phyloP scores from a whole-genome alignment of 495 filamentous ascomycete species.

The Friedmanniomyces simplex region DNA sequence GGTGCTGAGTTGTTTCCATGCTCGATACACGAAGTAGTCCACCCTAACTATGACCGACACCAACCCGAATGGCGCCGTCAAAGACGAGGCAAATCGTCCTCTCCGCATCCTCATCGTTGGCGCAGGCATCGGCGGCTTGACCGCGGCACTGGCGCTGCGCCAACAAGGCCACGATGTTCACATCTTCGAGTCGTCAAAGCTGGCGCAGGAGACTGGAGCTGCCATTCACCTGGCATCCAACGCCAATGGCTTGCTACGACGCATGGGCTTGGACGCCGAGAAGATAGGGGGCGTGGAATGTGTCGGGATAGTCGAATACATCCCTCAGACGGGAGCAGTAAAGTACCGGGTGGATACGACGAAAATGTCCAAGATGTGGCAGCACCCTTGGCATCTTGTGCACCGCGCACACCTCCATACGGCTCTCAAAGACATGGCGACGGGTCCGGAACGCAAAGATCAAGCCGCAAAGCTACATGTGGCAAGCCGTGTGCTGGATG shows the following conservation, averaged over 20 bases:
- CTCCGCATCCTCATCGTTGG: slow-evolving; percentile 37
- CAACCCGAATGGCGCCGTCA: neutral
- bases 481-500: slow-evolving; percentile 35
- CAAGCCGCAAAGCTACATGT: slow-evolving; percentile 32
- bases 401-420: slow-evolving; percentile 26
- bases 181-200: slow-evolving; percentile 16
- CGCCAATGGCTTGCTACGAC: slow-evolving; percentile 18
- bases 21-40: neutral
- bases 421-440: slow-evolving; percentile 22
- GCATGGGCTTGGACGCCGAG: slow-evolving; percentile 11
- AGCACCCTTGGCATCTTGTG: slow-evolving; percentile 26
- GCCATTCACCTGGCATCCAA: slow-evolving; percentile 23
- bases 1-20: neutral
- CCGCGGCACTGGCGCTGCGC: slow-evolving; percentile 44
- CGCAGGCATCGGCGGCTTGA: slow-evolving; percentile 46
- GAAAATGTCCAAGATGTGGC: slow-evolving; percentile 19
- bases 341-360: slow-evolving; percentile 36
- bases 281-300: slow-evolving; percentile 14
- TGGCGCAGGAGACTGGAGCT: slow-evolving; percentile 21
- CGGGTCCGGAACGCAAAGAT: slow-evolving; percentile 15
- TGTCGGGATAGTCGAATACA: slow-evolving; percentile 21
- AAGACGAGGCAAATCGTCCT: slow-evolving; percentile 18
- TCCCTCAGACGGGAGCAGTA: slow-evolving; percentile 12
- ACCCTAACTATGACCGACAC: neutral
- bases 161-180: slow-evolving; percentile 45